Percentiles rank a stretch among this genome's conserved stretches.
Conservation (phyloP, 169 alveolate genomes). For the Plasmodium ovale region DNA sequence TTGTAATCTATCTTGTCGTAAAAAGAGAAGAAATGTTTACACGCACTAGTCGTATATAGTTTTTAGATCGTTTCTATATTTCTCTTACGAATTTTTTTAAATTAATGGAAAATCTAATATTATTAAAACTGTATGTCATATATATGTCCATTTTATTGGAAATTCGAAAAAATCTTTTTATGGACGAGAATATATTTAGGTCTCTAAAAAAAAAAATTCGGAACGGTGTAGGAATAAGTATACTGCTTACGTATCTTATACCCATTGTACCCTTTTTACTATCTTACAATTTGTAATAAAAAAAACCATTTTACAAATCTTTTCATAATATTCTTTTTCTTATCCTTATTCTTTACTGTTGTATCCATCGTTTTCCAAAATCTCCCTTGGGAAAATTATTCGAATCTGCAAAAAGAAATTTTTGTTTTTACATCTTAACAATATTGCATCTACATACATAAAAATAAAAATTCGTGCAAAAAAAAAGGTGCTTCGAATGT, state of each 20-base stretch:
- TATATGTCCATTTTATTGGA: slow-evolving; percentile 68
- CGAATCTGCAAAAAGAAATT: slow-evolving; percentile 36
- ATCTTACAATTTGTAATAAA: too few species aligned
- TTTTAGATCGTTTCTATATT: too few species aligned
- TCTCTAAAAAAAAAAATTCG: slow-evolving; percentile 26
- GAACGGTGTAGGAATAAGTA: not conserved
- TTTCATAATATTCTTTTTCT: not conserved
- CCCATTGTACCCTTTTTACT: not conserved
- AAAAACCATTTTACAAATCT: not conserved
- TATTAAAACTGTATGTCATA: slow-evolving; percentile 37
- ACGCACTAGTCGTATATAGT: too few species aligned
- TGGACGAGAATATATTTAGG: slow-evolving; percentile 36
- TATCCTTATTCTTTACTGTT: slow-evolving; percentile 28
- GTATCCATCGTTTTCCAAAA: slow-evolving; percentile 69
- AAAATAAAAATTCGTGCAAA: not conserved
- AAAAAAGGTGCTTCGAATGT: not conserved
- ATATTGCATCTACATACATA: not conserved
- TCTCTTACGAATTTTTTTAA: slow-evolving; percentile 63
- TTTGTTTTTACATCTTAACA: not conserved
- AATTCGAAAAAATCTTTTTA: slow-evolving; percentile 46
- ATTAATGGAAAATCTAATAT: slow-evolving; percentile 47
- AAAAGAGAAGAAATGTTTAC: too few species aligned
- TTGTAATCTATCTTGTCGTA: too few species aligned
- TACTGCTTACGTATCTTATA: too few species aligned
- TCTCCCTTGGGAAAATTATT: slow-evolving; percentile 48